These are phyloP conservation scores for Brettanomyces anomalus DNA, from an alignment of 805 yeast species.

Conservation along the genomic window DNA sequence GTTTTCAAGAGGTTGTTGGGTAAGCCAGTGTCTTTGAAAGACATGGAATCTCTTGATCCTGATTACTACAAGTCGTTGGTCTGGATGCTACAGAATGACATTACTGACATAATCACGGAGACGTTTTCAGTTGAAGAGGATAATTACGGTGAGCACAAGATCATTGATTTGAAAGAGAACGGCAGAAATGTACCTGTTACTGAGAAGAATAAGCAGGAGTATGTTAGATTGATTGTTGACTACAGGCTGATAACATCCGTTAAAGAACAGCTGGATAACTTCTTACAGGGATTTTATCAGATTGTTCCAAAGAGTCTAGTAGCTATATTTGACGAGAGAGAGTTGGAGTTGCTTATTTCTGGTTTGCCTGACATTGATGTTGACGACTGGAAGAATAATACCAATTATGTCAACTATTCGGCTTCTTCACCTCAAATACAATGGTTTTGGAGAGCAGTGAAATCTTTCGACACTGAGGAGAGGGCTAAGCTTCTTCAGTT, in stretches of 20 bases:
- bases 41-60: constrained; percentile 87
- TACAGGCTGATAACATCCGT: constrained; percentile 79
- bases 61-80: constrained; percentile 86
- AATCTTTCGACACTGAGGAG: constrained; percentile 89
- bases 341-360: constrained; percentile 80
- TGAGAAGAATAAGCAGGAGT: constrained; percentile 83
- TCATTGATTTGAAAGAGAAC: constrained; percentile 70
- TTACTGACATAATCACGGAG: constrained; percentile 90
- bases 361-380: constrained; percentile 96
- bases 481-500: constrained; percentile 90
- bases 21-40: constrained; percentile 73
- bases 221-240: constrained; percentile 78
- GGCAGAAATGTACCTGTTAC: constrained; percentile 84
- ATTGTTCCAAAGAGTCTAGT: constrained; percentile 78
- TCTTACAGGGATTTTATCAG: constrained; percentile 82
- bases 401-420: constrained; percentile 73
- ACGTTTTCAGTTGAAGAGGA: constrained; percentile 90
- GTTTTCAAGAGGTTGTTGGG: constrained; percentile 85
- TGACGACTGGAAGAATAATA: constrained; percentile 88
- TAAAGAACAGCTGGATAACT: constrained; percentile 77
- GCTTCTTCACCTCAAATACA: constrained; percentile 79
- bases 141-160: constrained; percentile 84
- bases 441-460: constrained; percentile 98
- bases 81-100: constrained; percentile 97
- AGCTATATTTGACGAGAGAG: constrained; percentile 90